Base-by-base conservation (phyloP, 177 flowering plant genomes). In the Vitis hybrid region DNA sequence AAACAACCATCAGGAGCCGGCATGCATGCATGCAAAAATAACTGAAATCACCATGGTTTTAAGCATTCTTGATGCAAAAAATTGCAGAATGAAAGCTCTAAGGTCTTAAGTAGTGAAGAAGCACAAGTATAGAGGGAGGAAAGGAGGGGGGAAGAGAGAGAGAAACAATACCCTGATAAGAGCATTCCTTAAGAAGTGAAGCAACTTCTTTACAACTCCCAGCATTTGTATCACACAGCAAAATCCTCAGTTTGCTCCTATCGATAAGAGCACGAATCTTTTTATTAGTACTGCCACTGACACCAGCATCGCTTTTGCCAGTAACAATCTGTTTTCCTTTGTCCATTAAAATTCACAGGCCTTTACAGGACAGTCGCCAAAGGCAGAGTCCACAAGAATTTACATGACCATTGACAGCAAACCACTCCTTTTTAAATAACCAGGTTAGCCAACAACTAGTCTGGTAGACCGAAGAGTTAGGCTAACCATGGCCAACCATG, bases 191-290 rank as follows among this genome's bases (percentile, higher is more conserved):
- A 6, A 39, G 45, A 65, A 87, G 90, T 11, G 66, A 26, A 5
- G 84, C 72, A 73, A 79, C 84, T 67, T 85, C 87, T 14, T 79
- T 72, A 55, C 81, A 83, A 76, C 86, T 88, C 71, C 81, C 85
- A 14, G 59, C 30, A 76, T 88, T 84, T 56, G 75, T 85, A 56
- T 89, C 94, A 52, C 94, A 89, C 19, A 89, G 72, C 74, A 89
- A 72, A 76, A 89, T 85, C 76, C 84, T 81, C 32, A 85, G 92
- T 79, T 84, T 86, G 74, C 90, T 88, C 51, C 87, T 72, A 80
- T 87, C 91, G 51, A 88, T 79, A 59, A 84, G 76, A n/a, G 79
- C 85, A 59, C 64, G 74, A 26, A 15, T 70, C 67, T 74, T 72
- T 6, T 63, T 70, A 32, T 39, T 63, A 18, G 51, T 57, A 34